Conservation (phyloP, 1,284 basidiomycete species). For the Puccinia polysora region DNA sequence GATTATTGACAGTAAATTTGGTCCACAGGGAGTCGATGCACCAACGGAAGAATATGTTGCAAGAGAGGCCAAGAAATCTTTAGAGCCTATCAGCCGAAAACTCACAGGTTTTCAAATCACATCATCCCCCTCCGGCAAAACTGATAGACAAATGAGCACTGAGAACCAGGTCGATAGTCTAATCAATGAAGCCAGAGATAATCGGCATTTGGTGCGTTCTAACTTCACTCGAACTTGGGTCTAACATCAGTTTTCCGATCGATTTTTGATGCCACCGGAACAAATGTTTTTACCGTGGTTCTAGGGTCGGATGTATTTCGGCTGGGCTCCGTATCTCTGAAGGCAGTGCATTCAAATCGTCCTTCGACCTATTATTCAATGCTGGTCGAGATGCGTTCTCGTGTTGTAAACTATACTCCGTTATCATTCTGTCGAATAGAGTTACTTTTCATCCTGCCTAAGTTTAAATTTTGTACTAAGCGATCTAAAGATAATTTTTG, state of each 20-base stretch:
- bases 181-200: conserved; percentile 77
- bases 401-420: too few relatives aligned
- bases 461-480: too few relatives aligned
- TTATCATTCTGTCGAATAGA: too few relatives aligned
- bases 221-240: too few relatives aligned
- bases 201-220: conserved; percentile 65
- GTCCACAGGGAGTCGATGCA: conserved; percentile 47
- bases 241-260: background rate
- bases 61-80: conserved; percentile 58
- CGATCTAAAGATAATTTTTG: too few relatives aligned
- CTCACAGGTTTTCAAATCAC: conserved; percentile 66
- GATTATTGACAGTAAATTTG: background rate
- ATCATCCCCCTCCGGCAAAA: conserved; percentile 51
- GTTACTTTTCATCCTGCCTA: too few relatives aligned
- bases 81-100: conserved; percentile 76
- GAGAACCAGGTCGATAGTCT: conserved; percentile 81
- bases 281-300: conserved; percentile 16
- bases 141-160: conserved; percentile 67
- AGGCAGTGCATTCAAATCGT: too few relatives aligned
- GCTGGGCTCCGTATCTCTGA: conserved; percentile 75
- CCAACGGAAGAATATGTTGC: conserved; percentile 51
- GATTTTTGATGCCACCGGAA: background rate
- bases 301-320: conserved; percentile 59
- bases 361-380: too few relatives aligned
- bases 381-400: too few relatives aligned